Base-by-base conservation (phyloP, 306 rosid genomes). In the Arachis stenosperma region DNA sequence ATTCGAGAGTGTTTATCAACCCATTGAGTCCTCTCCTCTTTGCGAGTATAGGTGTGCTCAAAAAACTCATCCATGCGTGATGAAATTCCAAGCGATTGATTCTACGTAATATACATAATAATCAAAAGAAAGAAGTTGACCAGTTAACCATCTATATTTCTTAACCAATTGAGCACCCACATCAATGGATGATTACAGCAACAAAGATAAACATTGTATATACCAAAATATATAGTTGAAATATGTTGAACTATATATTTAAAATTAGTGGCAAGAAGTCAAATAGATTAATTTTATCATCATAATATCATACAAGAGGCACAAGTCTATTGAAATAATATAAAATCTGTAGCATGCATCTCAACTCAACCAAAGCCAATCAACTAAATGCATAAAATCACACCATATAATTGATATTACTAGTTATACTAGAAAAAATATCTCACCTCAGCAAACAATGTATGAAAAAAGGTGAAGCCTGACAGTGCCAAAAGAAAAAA, bases 401-500 rank as follows among this genome's bases (percentile, higher is more conserved):
- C 13, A 6, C 10, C 64, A 61, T 27, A 47, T 61, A 57, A 39
- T 73, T 42, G 39, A 61, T 51, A 42, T 65, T 59, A 76, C 65
- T 72, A 33, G 37, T 33, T 33, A 33, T 33, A 33, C 37, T 64
- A 12, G 8, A 65, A 55, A 56, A 50, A 61, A 64, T 11, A 61
- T 71, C 80, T 73, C 73, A 74, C 73, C 78, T 80, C 68, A 51
- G 67, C 65, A 78, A 56, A 69, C 51, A 79, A 57, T 56, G 61
- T 61, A 48, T 67, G 39, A 1, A 43, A 22, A 61, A 53, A 33
- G 75, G 54, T 62, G 75, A 56, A 58, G 72, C 75, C 82, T 43
- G 82, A 71, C 67, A 83, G 65, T 75, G 81, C 68, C 77, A 65
- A 61, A 61, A 82, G 65, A 71, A 72, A 72, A 71, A 67, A 59